Conservation (phyloP, 1,284 basidiomycete genomes). For the Cronartium quercuum region DNA sequence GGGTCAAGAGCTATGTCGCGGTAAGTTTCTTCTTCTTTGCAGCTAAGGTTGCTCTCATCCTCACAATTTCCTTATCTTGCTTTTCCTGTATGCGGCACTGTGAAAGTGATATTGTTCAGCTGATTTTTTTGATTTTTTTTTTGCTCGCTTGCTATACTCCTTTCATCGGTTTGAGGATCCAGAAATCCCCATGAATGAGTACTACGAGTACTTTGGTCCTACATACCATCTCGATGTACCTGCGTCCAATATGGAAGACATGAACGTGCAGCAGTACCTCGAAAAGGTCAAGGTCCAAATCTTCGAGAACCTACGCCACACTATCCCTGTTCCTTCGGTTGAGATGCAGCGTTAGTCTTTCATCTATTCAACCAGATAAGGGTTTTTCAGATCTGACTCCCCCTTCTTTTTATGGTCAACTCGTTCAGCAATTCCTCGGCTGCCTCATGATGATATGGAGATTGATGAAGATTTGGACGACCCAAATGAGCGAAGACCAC, state of each 20-base stretch:
- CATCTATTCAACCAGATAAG: background rate
- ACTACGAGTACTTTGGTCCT: slow-evolving; percentile 98
- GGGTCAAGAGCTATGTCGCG: slow-evolving; percentile 80
- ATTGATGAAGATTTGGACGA: slow-evolving; percentile 69
- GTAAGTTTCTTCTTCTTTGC: slow-evolving; percentile 53
- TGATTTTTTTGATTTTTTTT: background rate
- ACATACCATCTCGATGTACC: slow-evolving; percentile 96
- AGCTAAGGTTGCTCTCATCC: background rate
- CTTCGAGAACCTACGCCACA: slow-evolving; percentile 77
- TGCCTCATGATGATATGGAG: slow-evolving; percentile 50
- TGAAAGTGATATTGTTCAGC: background rate
- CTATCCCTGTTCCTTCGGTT: slow-evolving; percentile 79
- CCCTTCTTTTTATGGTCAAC: too few species aligned
- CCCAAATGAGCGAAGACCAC: slow-evolving; percentile 57
- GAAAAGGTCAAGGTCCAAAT: slow-evolving; percentile 87
- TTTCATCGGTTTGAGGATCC: slow-evolving; percentile 4
- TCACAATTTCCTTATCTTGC: background rate
- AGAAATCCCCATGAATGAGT: slow-evolving; percentile 95
- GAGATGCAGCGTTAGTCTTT: slow-evolving; percentile 70
- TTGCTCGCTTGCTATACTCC: background rate
- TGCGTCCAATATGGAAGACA: slow-evolving; percentile 88
- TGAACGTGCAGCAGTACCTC: slow-evolving; percentile 87
- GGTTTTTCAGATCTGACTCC: background rate
- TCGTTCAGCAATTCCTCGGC: slow-evolving; percentile 39
- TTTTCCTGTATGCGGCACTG: background rate